Evolutionary conservation across 2,329 filamentous ascomycete genomes (phyloP), one percentile per base, ranked within the genome.

Genomic region (Chaetomium strumarium): DNA sequence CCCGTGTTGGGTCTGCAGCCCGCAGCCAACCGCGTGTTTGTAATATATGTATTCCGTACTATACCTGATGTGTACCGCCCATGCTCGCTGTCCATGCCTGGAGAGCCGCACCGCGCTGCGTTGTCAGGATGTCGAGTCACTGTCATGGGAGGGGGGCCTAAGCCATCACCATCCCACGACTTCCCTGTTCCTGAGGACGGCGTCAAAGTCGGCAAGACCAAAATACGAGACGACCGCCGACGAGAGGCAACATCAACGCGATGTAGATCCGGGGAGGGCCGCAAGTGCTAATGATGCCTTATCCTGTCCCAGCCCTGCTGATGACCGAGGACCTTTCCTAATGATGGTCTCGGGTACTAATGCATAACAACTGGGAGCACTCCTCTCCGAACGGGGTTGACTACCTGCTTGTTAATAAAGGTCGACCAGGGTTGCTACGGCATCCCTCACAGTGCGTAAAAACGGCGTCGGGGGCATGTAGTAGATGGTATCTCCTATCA

Each of bases 221-320:
- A 13, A 46, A 46, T 17, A 72, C 71, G 13, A 70, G 70, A 3
- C 66, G 70, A 45, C 67, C 71, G 24, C 78, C 78, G 7, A 52
- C 66, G 39, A 71, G 78, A 48, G 65, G 66, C 53, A 74, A 76
- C 55, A 75, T 81, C 56, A 75, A 77, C 57, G 67, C 70, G 5
- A 60, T 81, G 9, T 68, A 72, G 43, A 55, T 64, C 16, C 60
- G 66, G 40, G 68, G 67, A 33, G 74, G 74, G 2, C 67, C 73
- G 8, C n/a, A 65, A 72, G 58, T 77, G 75, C 75, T 77, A 63
- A 59, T 64, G n/a, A 5, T 36, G 11, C 7, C n/a, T 5, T 14
- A 37, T 16, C 33, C 39, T 52, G 42, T 40, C 51, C 40, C 51
- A 47, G n/a, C 46, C 39, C 16, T 5, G 2, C 24, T n/a, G n/a